Evolutionary conservation across 2,329 filamentous ascomycete genomes (phyloP), one percentile per base, ranked within the genome.

Genomic region (Cadophora sp.): DNA sequence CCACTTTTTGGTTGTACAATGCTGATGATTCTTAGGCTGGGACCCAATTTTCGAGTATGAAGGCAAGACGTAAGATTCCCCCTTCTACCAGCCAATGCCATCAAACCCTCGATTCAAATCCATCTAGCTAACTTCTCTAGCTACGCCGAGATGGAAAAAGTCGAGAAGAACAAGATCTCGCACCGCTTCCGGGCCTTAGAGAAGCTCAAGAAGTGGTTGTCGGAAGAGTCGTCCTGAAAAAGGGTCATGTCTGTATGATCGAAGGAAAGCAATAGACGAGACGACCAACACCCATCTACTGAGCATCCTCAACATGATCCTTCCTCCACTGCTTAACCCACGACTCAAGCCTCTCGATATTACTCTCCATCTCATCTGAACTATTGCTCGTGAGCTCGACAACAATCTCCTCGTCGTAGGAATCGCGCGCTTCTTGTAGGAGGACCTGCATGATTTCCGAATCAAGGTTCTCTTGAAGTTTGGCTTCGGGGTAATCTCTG

Each of bases 371-470:
- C 79, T 97, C 92, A 61, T 94, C 91, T 2, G 89, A 85, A 63
- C 86, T 86, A 77, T 97, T 91, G 79, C 95, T 98, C 75, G 83
- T 88, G 75, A 99, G 81, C 80, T 97, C 94, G 30, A 98, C 91
- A 45, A 99, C 91, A 73, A 97, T 92, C 76, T 96, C 89, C 79
- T 91, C 88, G 63, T 93, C 91, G 76, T 95, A 99, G 13, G 91
- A 88, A 70, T 97, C 94, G 68, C 89, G 84, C 39, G 96, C 96
- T 82, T 99, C 96, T 73, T 97, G 91, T 22, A 97, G 83, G 65
- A 99, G 82, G 30, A 98, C 93, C 76, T 97, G 91, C 90, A 99
- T 98, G 77, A 99, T 98, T 82, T 99, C 96, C 36, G 93, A 91
- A 79, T 99, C 96, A 68, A 99, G 83, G 77, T 99, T 99, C 79